phyloP scores from a whole-genome alignment of 169 alveolate species.

The Plasmodium malariae region DNA sequence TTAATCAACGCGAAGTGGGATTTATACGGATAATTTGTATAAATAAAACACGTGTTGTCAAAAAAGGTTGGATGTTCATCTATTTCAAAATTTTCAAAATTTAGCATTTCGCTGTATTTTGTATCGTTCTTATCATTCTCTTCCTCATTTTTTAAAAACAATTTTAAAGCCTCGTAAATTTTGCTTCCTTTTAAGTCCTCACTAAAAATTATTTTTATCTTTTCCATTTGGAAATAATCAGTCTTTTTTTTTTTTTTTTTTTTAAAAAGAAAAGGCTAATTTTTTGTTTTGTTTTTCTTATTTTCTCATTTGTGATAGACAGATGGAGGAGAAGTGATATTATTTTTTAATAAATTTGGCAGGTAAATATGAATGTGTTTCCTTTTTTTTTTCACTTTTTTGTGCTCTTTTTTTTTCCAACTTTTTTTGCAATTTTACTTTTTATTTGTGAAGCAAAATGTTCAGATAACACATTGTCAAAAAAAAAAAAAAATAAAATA shows the following conservation, averaged over 20 bases:
- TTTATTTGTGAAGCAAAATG: too few species aligned
- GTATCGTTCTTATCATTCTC: conserved; percentile 43
- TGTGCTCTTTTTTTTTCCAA: too few species aligned
- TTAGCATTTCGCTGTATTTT: conserved; percentile 34
- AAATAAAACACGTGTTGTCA: conserved; percentile 40
- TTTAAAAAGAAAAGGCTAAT: background rate
- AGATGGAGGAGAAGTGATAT: too few species aligned
- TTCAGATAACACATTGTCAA: too few species aligned
- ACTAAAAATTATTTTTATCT: conserved; percentile 45
- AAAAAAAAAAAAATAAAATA: too few species aligned
- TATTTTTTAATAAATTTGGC: conserved; percentile 8
- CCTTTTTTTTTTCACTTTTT: too few species aligned
- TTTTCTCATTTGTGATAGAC: background rate
- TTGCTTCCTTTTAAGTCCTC: conserved; percentile 36
- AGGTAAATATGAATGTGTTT: too few species aligned
- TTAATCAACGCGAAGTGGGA: conserved; percentile 35
- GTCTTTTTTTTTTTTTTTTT: too few species aligned
- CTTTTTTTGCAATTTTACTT: too few species aligned
- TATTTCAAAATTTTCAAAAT: background rate
- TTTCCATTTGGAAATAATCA: conserved; percentile 28
- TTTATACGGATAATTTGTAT: conserved; percentile 53
- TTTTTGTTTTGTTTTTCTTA: background rate
- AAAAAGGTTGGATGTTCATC: background rate
- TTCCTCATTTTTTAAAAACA: conserved; percentile 29
- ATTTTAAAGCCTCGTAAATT: conserved; percentile 3